Evolutionary conservation across 2,329 filamentous ascomycete species (phyloP).

Genomic region (Aspergillus brasiliensis): DNA sequence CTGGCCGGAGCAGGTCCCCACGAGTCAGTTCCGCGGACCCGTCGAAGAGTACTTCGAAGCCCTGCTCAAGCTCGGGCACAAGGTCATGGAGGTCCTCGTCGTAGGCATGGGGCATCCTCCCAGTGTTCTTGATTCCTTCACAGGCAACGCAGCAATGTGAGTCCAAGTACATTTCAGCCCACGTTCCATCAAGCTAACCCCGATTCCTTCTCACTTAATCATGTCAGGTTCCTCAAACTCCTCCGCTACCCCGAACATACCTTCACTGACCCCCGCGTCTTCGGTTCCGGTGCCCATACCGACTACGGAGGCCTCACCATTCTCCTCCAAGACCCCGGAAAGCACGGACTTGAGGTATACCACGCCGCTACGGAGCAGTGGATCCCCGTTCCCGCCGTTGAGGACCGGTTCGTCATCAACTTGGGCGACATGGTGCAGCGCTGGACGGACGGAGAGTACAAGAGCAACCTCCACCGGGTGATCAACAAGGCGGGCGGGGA

Average conservation of each 20-base stretch:
- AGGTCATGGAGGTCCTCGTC: neutral
- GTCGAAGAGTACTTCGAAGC: constrained; percentile 26
- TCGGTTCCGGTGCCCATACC: constrained; percentile 25
- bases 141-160: neutral
- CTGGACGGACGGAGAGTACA: constrained; percentile 23
- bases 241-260: neutral
- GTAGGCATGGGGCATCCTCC: neutral
- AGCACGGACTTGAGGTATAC: constrained; percentile 27
- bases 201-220: too few relatives aligned
- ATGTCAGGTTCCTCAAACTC: neutral
- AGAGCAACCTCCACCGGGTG: constrained; percentile 23
- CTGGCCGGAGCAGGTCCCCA: constrained; percentile 32
- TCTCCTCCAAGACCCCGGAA: constrained; percentile 25
- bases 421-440: constrained; percentile 28
- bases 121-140: neutral
- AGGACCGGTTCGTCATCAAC: constrained; percentile 37
- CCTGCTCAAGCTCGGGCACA: constrained; percentile 5
- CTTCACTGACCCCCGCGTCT: neutral
- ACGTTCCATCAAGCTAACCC: too few relatives aligned
- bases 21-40: constrained; percentile 31
- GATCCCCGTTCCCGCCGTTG: constrained; percentile 42
- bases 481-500: constrained; percentile 18
- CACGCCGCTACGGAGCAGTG: constrained; percentile 21
- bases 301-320: constrained; percentile 31
- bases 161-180: too few relatives aligned